Evolutionary conservation across 345 rosid species (phyloP), one percentile per base, ranked within the genome.

Genomic region (Citrus unshiu): DNA sequence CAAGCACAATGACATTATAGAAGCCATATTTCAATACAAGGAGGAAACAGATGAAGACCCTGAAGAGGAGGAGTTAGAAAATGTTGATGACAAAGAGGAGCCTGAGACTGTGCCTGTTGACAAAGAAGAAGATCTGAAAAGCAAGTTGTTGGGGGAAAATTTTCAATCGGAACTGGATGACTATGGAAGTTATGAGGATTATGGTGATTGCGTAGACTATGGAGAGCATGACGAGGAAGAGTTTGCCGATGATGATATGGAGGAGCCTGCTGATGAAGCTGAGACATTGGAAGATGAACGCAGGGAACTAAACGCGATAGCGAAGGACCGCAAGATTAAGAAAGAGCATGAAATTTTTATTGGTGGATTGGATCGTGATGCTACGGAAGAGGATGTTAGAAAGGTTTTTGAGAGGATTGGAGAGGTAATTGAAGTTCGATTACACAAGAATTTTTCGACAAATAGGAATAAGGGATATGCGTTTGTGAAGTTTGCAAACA

Each of bases 391-490:
- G 78, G 92, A 89, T 71, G 82, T 91, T 84, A 88, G 75, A 76
- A 81, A 68, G 81, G 88, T 84, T 76, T 89, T 91, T 83, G 87
- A 86, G 87, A 83, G 80, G 77, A 84, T 91, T 73, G 92, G 91
- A 68, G 84, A 89, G 75, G 86, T 89, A 32, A 84, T 85, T 76
- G 94, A 89, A 77, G 88, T 91, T 70, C 80, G 91, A 57, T 40
- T 91, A 80, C 88, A 86, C 84, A 86, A 54, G 77, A 77, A 86
- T 82, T 82, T 82, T 56, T 66, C 86, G 35, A 86, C 83, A 7
- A 86, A 81, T 65, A 89, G 80, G 82, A 91, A 84, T n/a, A 89
- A 85, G 75, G 91, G 94, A 24, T 91, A 86, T 84, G 94, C 94
- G 63, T 87, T 91, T 80, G 91, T 91, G 80, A 89, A 84, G 86